Evolutionary conservation across 2,329 filamentous ascomycete species (phyloP).

Genomic region (Stagonosporopsis chrysanthemi): DNA sequence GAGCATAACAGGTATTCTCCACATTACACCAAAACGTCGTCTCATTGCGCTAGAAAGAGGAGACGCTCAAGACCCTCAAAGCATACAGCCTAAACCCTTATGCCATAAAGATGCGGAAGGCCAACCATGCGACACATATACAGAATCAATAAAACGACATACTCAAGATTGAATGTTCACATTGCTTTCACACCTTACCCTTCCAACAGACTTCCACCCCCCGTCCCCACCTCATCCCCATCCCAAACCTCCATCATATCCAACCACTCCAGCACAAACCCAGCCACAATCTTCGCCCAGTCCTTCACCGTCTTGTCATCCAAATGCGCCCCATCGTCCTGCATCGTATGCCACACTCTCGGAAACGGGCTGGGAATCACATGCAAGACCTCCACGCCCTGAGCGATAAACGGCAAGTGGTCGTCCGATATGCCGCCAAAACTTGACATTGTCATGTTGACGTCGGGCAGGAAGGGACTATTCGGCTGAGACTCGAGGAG

Average conservation of each 20-base stretch:
- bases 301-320: constrained; percentile 82
- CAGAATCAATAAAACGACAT: background rate
- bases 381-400: constrained; percentile 88
- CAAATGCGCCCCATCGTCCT: constrained; percentile 84
- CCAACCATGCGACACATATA: too few species aligned
- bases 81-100: too few species aligned
- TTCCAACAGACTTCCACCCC: background rate
- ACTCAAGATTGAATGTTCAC: background rate
- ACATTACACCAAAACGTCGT: too few species aligned
- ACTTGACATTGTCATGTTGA: constrained; percentile 33
- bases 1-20: too few species aligned
- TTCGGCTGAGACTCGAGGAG: constrained; percentile 68
- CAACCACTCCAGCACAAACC: constrained; percentile 91
- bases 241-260: constrained; percentile 68
- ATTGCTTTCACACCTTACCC: background rate
- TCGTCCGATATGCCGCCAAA: constrained; percentile 75
- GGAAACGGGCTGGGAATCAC: constrained; percentile 88
- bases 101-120: too few species aligned
- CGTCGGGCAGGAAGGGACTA: constrained; percentile 59
- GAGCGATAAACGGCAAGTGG: constrained; percentile 86
- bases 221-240: constrained; percentile 18
- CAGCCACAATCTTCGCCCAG: constrained; percentile 84
- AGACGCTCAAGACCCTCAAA: too few species aligned
- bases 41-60: too few species aligned
- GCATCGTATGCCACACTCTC: constrained; percentile 81